Evolutionary conservation across 257 asterid species (phyloP).

Genomic region (Anisodus tanguticus): DNA sequence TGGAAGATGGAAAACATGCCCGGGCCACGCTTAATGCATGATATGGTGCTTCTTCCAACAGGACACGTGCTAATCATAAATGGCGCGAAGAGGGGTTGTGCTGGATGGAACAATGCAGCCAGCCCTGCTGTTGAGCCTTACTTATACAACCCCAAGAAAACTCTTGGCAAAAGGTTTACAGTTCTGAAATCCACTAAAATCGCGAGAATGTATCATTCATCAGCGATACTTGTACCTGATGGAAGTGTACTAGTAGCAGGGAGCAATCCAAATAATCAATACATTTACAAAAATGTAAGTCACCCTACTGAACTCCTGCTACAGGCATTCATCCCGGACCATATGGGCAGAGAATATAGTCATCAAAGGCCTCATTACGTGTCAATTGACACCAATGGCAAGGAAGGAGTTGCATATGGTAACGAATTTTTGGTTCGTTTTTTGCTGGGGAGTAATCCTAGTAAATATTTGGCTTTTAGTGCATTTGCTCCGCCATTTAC

Average conservation of each 20-base stretch:
- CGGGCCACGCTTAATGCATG: slow-evolving; percentile 52
- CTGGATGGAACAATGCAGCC: slow-evolving; percentile 50
- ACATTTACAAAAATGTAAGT: slow-evolving; percentile 40
- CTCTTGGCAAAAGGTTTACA: slow-evolving; percentile 46
- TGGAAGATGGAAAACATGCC: slow-evolving; percentile 80
- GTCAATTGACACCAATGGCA: slow-evolving; percentile 28
- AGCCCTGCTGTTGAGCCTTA: slow-evolving; percentile 54
- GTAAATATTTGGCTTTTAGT: slow-evolving; percentile 38
- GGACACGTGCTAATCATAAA: slow-evolving; percentile 67
- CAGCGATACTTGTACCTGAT: slow-evolving; percentile 57
- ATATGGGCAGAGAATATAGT: slow-evolving; percentile 46
- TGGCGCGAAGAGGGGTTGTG: slow-evolving; percentile 55
- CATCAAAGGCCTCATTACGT: slow-evolving; percentile 54
- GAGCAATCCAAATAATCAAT: slow-evolving; percentile 56
- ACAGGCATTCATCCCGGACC: slow-evolving; percentile 56
- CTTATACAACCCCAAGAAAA: slow-evolving; percentile 56
- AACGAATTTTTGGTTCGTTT: slow-evolving; percentile 49
- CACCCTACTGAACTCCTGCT: slow-evolving; percentile 66
- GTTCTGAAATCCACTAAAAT: slow-evolving; percentile 49
- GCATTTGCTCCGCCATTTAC: slow-evolving; percentile 64
- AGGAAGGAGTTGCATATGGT: slow-evolving; percentile 45
- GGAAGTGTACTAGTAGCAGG: slow-evolving; percentile 72
- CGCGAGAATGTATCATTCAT: slow-evolving; percentile 64
- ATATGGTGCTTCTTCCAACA: slow-evolving; percentile 66
- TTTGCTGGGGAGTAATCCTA: slow-evolving; percentile 25